Evolutionary conservation across 2,329 filamentous ascomycete genomes (phyloP), one percentile per base, ranked within the genome.

Genomic region (Alternaria atra): DNA sequence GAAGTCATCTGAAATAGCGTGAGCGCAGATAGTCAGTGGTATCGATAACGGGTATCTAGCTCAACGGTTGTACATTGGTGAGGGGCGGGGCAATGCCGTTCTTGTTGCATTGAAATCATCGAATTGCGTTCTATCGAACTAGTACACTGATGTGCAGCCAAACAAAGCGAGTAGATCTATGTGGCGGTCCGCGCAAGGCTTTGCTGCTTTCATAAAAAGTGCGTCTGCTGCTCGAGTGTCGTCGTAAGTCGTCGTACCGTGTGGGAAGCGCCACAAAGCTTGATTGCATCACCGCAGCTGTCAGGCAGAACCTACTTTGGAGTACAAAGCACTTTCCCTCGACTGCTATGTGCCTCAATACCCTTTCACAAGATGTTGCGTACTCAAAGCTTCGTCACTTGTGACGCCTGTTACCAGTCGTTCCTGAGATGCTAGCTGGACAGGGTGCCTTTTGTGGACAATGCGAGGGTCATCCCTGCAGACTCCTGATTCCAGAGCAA

Each of bases 251-350:
- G 66, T 66, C 54, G 58, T 25, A 72, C 64, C 15, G 20, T 42
- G 40, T 53, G 46, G 61, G 73, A 66, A 70, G 68, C 72, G 73
- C 75, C 70, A 76, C 73, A 76, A 75, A 76, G 73, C 73, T 77
- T 76, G 66, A 72, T 55, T 51, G 52, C 52, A 67, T 57, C 60
- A 71, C 72, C 48, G 37, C 63, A 69, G 61, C 56, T 70, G 61
- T 69, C 68, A 69, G 55, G 69, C 37, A 69, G 58, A 65, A 57
- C 59, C 46, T 64, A 64, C 47, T 51, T 17, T 25, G 52, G 37
- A 23, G 27, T 27, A 51, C 52, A 30, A 13, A 30, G 35, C 44
- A 25, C 34, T 29, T 35, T 8, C 5, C 29, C 25, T 55, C 37
- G 25, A 60, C 10, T 32, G 15, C 20, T 48, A n/a, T 35, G 35